These are phyloP conservation scores for Pichia kudriavzevii DNA, from an alignment of 1,139 yeast species.

Conservation along the genomic window DNA sequence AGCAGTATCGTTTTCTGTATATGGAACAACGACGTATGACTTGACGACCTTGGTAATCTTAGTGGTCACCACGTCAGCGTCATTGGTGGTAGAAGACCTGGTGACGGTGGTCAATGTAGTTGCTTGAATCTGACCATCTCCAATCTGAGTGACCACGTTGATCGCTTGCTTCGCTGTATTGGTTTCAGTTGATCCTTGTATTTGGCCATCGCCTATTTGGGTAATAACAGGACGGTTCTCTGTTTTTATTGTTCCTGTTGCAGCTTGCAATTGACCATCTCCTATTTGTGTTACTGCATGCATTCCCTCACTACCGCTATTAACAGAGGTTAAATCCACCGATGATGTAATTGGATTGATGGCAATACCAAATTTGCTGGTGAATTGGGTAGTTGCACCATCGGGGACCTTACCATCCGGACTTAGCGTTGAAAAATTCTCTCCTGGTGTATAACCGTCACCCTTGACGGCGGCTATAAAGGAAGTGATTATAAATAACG, in stretches of 20 bases:
- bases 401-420: conserved; percentile 48
- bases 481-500: conserved; percentile 11
- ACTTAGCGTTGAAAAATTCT: conserved; percentile 67
- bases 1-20: not conserved
- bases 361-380: conserved; percentile 61
- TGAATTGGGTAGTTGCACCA: conserved; percentile 57
- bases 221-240: conserved; percentile 28
- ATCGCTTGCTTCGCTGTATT: conserved; percentile 11
- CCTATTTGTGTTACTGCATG: conserved; percentile 31
- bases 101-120: conserved; percentile 30
- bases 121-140: conserved; percentile 59
- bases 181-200: conserved; percentile 28
- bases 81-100: not conserved
- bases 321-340: conserved; percentile 28
- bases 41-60: conserved; percentile 8
- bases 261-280: conserved; percentile 38
- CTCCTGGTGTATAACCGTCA: conserved; percentile 45
- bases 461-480: conserved; percentile 8
- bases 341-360: conserved; percentile 43
- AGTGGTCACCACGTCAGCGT: conserved; percentile 1
- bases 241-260: conserved; percentile 21
- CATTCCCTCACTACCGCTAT: conserved; percentile 22
- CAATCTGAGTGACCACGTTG: conserved; percentile 42
- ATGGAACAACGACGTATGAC: conserved; percentile 8
- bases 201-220: conserved; percentile 31